These are phyloP conservation scores for Vicia sativa DNA, from an alignment of 306 rosid species.

Conservation along the genomic window DNA sequence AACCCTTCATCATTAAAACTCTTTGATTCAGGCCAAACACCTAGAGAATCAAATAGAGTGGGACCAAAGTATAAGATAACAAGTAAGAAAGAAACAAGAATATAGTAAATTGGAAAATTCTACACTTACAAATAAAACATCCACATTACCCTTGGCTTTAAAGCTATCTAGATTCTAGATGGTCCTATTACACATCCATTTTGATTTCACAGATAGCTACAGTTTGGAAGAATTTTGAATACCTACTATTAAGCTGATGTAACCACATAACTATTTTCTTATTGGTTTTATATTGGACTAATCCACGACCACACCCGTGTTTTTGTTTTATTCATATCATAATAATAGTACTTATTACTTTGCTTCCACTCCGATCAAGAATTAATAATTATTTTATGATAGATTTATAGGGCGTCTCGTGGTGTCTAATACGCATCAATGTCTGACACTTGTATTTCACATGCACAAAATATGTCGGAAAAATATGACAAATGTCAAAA, in stretches of 20 bases:
- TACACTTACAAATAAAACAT: slow-evolving; percentile 7
- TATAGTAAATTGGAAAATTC: slow-evolving; percentile 17
- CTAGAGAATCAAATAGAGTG: slow-evolving; percentile 35
- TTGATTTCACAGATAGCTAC: not conserved
- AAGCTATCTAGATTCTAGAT: slow-evolving; percentile 27
- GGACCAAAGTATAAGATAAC: slow-evolving; percentile 35
- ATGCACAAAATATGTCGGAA: too few relatives aligned
- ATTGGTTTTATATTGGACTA: not conserved
- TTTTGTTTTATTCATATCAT: not conserved
- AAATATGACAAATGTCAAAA: too few relatives aligned
- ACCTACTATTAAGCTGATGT: not conserved
- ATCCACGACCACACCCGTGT: not conserved
- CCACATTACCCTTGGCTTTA: slow-evolving; percentile 15
- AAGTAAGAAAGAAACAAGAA: not conserved
- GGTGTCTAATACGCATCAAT: too few relatives aligned
- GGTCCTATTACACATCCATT: slow-evolving; percentile 30
- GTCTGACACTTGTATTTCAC: too few relatives aligned
- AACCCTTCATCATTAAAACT: slow-evolving; percentile 67
- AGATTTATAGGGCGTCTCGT: too few relatives aligned
- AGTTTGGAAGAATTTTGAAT: slow-evolving; percentile 13
- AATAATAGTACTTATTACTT: not conserved
- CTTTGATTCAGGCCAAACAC: slow-evolving; percentile 85
- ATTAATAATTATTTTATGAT: not conserved
- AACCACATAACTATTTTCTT: not conserved
- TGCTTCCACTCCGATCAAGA: not conserved